phyloP scores from a whole-genome alignment of 495 filamentous ascomycete genomes.

The Neurospora sp. region DNA sequence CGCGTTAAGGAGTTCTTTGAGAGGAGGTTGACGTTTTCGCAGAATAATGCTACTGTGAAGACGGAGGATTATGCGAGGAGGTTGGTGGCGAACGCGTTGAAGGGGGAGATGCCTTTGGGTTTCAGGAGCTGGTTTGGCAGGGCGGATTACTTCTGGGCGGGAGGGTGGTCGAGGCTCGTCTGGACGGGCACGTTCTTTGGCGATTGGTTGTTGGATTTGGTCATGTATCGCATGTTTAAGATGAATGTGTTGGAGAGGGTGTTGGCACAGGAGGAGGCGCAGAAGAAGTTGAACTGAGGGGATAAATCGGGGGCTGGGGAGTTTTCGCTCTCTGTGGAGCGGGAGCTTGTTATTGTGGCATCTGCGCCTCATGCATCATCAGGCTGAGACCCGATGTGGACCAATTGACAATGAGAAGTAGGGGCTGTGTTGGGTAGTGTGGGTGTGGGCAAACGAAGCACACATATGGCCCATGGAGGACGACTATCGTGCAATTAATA shows the following conservation, averaged over 20 bases:
- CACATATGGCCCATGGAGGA: too few species aligned
- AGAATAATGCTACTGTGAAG: constrained; percentile 30
- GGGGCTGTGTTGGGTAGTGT: too few species aligned
- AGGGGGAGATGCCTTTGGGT: constrained; percentile 22
- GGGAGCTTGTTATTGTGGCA: too few species aligned
- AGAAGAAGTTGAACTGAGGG: constrained; percentile 21
- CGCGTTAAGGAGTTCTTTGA: constrained; percentile 31
- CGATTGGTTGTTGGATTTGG: constrained; percentile 33
- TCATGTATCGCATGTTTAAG: constrained; percentile 28
- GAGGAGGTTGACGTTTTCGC: constrained; percentile 34
- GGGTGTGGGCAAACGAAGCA: too few species aligned
- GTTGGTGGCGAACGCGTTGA: constrained; percentile 28
- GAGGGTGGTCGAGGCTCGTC: constrained; percentile 23
- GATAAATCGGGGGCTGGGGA: too few species aligned
- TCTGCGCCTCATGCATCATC: too few species aligned
- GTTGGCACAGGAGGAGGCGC: constrained; percentile 21
- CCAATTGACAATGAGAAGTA: too few species aligned
- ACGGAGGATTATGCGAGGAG: constrained; percentile 30
- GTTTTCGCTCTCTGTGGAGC: too few species aligned
- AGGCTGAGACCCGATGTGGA: too few species aligned
- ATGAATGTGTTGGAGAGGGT: constrained; percentile 28
- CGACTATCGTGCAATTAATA: too few species aligned
- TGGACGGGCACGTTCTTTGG: constrained; percentile 27
- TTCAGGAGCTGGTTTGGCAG: constrained; percentile 32
- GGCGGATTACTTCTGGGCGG: constrained; percentile 40